Evolutionary conservation across 2,329 filamentous ascomycete species (phyloP).

Genomic region (Fusarium sp.): DNA sequence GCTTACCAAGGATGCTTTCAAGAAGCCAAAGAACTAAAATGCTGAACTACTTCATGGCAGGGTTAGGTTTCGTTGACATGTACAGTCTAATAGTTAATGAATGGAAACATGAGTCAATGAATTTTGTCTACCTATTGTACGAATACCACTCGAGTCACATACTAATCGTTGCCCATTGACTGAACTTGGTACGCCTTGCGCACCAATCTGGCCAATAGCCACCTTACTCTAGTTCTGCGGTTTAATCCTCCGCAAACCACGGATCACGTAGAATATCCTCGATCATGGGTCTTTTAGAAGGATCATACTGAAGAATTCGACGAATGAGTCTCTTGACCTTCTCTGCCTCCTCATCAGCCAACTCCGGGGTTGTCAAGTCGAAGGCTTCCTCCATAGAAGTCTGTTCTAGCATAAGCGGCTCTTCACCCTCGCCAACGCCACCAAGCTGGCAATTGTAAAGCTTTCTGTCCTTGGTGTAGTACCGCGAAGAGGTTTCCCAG

Average conservation of each 20-base stretch:
- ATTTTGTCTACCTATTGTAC: background rate
- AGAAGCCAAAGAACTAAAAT: conserved; percentile 7
- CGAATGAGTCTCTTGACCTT: background rate
- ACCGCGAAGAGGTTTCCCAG: conserved; percentile 4
- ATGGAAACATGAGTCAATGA: background rate
- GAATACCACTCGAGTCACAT: too few relatives aligned
- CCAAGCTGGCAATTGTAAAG: conserved; percentile 10
- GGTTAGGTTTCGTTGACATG: accelerated
- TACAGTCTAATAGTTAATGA: accelerated
- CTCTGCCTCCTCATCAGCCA: background rate
- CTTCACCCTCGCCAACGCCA: background rate
- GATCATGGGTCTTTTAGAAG: background rate
- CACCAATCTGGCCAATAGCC: background rate
- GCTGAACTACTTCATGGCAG: accelerated
- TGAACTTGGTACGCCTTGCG: background rate
- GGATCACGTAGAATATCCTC: background rate
- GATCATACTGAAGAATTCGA: background rate
- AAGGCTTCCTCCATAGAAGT: conserved; percentile 12
- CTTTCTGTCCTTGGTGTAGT: conserved; percentile 3
- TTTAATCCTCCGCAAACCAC: background rate
- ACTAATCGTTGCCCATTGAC: too few relatives aligned
- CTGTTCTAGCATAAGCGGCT: background rate
- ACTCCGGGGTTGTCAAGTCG: background rate
- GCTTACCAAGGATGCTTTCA: conserved; percentile 36
- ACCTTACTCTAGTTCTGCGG: background rate